These are phyloP conservation scores for Erigeron canadensis DNA, from an alignment of 129 eudicot genomes.

Conservation along the genomic window DNA sequence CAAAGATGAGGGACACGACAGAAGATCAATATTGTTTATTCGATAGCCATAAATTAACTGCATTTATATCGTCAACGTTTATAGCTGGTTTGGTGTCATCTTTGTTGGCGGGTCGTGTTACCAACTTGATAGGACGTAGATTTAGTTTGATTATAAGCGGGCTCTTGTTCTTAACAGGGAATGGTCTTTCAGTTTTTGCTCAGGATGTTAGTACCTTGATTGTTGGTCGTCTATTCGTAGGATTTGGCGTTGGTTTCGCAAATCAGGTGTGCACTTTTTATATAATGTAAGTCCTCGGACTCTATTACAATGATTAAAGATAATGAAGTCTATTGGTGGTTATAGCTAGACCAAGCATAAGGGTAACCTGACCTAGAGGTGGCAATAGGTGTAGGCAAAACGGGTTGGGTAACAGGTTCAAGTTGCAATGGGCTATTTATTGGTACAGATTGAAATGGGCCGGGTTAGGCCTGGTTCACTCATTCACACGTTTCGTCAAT, in stretches of 20 bases:
- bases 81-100: constrained; percentile 47
- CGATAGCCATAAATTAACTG: constrained; percentile 35
- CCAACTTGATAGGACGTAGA: constrained; percentile 33
- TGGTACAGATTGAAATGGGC: neutral
- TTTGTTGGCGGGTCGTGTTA: constrained; percentile 40
- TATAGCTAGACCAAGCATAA: neutral
- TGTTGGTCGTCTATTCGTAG: constrained; percentile 44
- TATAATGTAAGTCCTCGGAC: constrained; percentile 28
- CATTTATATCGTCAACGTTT: constrained; percentile 48
- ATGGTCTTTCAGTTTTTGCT: constrained; percentile 33
- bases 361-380: neutral
- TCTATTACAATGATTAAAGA: constrained; percentile 13
- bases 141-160: constrained; percentile 39
- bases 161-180: constrained; percentile 37
- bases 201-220: constrained; percentile 34
- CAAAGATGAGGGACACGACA: constrained; percentile 28
- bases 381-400: neutral
- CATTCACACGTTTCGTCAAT: neutral
- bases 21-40: constrained; percentile 40
- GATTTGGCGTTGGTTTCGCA: constrained; percentile 52
- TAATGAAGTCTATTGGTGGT: constrained; percentile 1
- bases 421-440: neutral
- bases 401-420: neutral
- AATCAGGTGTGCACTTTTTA: constrained; percentile 55
- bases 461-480: neutral